Evolutionary conservation across 306 rosid genomes (phyloP).

Genomic region (Trifolium dubium): DNA sequence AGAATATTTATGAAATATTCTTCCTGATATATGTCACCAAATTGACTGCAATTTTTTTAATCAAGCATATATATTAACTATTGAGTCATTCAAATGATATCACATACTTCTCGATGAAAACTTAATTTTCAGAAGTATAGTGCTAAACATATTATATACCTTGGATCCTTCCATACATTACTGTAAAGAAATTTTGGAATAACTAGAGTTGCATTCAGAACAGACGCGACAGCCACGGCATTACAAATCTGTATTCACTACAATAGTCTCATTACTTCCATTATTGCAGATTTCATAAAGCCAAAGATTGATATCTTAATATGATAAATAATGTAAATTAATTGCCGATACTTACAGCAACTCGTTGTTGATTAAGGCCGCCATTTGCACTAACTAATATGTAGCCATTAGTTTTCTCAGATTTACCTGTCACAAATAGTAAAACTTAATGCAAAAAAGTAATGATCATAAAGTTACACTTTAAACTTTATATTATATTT

Average conservation of each 20-base stretch:
- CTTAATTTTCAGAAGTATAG: not conserved
- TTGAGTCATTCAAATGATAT: conserved; percentile 3
- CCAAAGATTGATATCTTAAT: conserved; percentile 22
- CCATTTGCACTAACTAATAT: conserved; percentile 92
- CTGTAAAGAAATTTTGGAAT: conserved; percentile 85
- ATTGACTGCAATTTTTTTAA: conserved; percentile 67
- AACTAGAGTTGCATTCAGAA: conserved; percentile 90
- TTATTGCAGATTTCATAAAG: conserved; percentile 39
- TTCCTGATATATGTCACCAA: conserved; percentile 93
- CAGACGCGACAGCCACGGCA: conserved; percentile 89
- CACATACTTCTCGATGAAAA: not conserved
- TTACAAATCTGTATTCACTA: conserved; percentile 82
- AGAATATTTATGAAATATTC: conserved; percentile 69
- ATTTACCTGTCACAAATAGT: conserved; percentile 59
- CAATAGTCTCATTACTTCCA: conserved; percentile 50
- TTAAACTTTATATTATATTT: too few species aligned
- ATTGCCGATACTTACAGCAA: conserved; percentile 72
- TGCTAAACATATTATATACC: conserved; percentile 49
- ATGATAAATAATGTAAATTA: conserved; percentile 17
- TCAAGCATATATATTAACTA: conserved; percentile 21
- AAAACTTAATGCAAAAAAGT: conserved; percentile 8
- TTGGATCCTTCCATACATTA: conserved; percentile 98
- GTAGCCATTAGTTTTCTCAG: conserved; percentile 70
- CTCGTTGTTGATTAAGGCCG: conserved; percentile 98
- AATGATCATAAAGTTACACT: not conserved